phyloP scores from a whole-genome alignment of 345 rosid species.

The Lagerstroemia speciosa region DNA sequence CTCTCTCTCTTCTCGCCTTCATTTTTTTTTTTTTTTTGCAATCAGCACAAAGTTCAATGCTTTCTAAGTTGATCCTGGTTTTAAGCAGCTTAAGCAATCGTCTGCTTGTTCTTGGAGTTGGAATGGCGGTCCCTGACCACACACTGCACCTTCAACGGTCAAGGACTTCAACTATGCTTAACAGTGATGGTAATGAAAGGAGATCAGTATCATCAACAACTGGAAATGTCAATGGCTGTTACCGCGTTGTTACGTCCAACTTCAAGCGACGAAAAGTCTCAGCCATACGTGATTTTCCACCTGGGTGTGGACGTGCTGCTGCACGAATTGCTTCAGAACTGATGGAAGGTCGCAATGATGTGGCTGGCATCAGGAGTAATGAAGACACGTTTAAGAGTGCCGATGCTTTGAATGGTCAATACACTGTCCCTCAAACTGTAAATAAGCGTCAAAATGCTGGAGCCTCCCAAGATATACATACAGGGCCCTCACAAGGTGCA shows the following conservation, averaged over 20 bases:
- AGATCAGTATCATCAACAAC: conserved; percentile 13
- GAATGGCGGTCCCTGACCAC: conserved; percentile 31
- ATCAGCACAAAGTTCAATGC: no score
- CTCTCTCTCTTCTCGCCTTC: neutral
- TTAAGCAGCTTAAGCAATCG: conserved; percentile 1
- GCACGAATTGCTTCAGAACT: conserved; percentile 5
- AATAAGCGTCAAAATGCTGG: neutral
- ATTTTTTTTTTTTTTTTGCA: neutral
- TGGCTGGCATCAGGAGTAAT: conserved; percentile 2
- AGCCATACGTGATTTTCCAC: conserved; percentile 44
- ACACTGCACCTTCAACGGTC: conserved; percentile 24
- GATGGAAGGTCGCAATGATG: neutral
- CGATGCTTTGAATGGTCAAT: conserved; percentile 5
- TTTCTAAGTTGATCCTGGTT: neutral
- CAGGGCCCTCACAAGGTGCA: neutral
- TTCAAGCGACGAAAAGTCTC: conserved; percentile 34
- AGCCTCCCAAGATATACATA: neutral
- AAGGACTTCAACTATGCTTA: conserved; percentile 20
- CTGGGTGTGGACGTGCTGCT: conserved; percentile 33
- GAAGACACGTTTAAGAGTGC: conserved; percentile 9
- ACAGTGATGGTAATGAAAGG: conserved; percentile 20
- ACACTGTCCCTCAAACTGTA: neutral
- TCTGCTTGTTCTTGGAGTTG: conserved; percentile 14
- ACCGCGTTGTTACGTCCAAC: conserved; percentile 16
- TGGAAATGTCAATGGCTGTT: conserved; percentile 22